phyloP scores from a whole-genome alignment of 225 moss, liverwort and hornwort genomes.

The Rhytidiadelphus loreus region DNA sequence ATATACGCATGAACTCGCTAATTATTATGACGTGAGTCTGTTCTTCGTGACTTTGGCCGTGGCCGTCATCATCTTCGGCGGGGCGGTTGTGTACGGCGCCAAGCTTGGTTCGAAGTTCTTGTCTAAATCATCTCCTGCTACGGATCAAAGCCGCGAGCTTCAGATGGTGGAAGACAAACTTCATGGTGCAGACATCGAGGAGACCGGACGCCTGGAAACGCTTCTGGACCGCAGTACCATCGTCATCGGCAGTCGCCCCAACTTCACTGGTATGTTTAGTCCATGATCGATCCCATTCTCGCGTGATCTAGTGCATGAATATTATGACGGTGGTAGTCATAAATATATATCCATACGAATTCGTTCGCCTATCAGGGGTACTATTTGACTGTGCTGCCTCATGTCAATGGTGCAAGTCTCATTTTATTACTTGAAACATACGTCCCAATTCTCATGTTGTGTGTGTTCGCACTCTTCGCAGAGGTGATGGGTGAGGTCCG shows the following conservation, averaged over 20 bases:
- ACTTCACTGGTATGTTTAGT: neutral
- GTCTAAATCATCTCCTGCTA: neutral
- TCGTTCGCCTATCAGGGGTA: fast-evolving
- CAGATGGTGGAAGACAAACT: no score
- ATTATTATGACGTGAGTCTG: constrained; percentile 12
- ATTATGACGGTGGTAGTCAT: neutral
- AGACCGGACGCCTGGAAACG: no score
- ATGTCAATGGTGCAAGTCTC: neutral
- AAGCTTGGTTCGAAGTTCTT: neutral
- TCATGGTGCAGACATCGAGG: no score
- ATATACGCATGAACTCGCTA: neutral
- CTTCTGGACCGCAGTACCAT: no score
- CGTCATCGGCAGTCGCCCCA: no score
- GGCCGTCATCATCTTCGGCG: constrained; percentile 32
- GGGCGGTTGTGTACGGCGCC: neutral
- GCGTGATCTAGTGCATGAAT: neutral
- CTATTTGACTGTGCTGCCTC: neutral
- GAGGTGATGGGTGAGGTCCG: constrained; percentile 3
- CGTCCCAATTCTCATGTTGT: neutral
- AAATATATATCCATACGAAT: no score
- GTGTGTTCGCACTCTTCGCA: neutral
- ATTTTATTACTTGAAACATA: no score
- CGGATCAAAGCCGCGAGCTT: neutral
- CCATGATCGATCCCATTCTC: neutral
- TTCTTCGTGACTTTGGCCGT: constrained; percentile 6